phyloP scores from a whole-genome alignment of 192 early-diverging fungal genomes.

The Umbelopsis isabellina region DNA sequence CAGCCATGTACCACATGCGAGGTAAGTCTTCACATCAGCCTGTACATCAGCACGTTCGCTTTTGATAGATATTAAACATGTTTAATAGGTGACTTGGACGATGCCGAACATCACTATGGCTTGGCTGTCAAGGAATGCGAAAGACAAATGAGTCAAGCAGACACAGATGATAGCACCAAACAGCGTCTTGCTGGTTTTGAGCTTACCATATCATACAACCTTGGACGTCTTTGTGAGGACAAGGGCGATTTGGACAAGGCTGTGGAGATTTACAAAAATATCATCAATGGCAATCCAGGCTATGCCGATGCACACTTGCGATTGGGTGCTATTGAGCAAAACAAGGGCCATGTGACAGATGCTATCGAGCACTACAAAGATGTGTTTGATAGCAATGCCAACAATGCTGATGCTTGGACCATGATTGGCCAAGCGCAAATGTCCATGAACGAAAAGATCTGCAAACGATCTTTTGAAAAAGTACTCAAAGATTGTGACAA shows the following conservation, averaged over 20 bases:
- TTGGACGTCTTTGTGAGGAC: conserved; percentile 71
- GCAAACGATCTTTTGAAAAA: conserved; percentile 75
- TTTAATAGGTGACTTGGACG: conserved; percentile 20
- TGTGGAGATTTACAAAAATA: conserved; percentile 63
- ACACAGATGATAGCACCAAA: conserved; percentile 31
- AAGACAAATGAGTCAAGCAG: conserved; percentile 16
- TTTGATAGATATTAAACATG: too few species aligned
- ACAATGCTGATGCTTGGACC: conserved; percentile 66
- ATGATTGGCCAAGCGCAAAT: conserved; percentile 74
- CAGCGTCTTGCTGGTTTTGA: conserved; percentile 29
- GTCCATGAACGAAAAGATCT: conserved; percentile 61
- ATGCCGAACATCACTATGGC: conserved; percentile 49
- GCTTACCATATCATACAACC: conserved; percentile 76
- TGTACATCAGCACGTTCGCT: too few species aligned
- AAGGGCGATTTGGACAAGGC: conserved; percentile 60
- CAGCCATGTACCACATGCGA: conserved; percentile 71
- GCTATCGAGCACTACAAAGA: conserved; percentile 67
- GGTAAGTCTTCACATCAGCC: conserved; percentile 23
- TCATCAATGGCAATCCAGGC: conserved; percentile 65
- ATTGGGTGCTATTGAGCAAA: conserved; percentile 69
- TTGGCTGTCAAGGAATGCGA: conserved; percentile 50
- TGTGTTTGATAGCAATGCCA: conserved; percentile 63
- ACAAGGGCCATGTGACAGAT: conserved; percentile 51
- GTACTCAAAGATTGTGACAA: conserved; percentile 78
- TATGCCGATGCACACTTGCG: conserved; percentile 81